Conservation (phyloP, 768 basidiomycete genomes). For the Lactarius deliciosus region DNA sequence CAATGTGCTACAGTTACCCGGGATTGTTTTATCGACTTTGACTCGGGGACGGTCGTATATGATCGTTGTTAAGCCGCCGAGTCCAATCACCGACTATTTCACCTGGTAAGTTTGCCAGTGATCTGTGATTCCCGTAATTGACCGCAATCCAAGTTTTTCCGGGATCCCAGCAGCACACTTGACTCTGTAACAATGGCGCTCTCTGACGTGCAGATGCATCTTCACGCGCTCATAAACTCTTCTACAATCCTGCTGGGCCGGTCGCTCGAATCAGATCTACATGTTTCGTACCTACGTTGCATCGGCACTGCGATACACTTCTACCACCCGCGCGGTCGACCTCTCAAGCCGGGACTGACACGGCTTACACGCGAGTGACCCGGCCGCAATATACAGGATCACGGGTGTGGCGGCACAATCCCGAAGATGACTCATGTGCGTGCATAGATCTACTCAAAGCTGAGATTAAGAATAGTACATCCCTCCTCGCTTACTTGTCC, state of each 20-base stretch:
- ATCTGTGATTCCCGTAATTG: background rate
- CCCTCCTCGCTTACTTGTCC: background rate
- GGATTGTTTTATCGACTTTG: background rate
- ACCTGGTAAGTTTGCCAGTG: background rate
- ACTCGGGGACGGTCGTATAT: background rate
- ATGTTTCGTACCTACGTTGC: slow-evolving; percentile 80
- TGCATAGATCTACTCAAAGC: slow-evolving; percentile 81
- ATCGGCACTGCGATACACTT: slow-evolving; percentile 90
- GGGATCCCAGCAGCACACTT: slow-evolving; percentile 82
- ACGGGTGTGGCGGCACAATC: slow-evolving; percentile 89
- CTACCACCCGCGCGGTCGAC: slow-evolving; percentile 90
- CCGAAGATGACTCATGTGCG: slow-evolving; percentile 90
- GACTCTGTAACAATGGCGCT: slow-evolving; percentile 72
- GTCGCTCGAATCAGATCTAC: slow-evolving; percentile 91
- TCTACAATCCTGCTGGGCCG: slow-evolving; percentile 88
- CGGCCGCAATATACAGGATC: slow-evolving; percentile 81
- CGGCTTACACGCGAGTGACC: slow-evolving; percentile 97
- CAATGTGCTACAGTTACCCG: background rate
- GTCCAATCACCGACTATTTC: background rate
- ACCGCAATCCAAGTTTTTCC: slow-evolving; percentile 63
- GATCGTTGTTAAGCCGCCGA: background rate
- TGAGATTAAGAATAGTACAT: slow-evolving; percentile 70
- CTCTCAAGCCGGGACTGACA: slow-evolving; percentile 87
- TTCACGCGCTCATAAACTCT: slow-evolving; percentile 59
- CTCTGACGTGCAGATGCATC: slow-evolving; percentile 68